Evolutionary conservation across 805 yeast genomes (phyloP).

Genomic region (Yarrowia osloensis): DNA sequence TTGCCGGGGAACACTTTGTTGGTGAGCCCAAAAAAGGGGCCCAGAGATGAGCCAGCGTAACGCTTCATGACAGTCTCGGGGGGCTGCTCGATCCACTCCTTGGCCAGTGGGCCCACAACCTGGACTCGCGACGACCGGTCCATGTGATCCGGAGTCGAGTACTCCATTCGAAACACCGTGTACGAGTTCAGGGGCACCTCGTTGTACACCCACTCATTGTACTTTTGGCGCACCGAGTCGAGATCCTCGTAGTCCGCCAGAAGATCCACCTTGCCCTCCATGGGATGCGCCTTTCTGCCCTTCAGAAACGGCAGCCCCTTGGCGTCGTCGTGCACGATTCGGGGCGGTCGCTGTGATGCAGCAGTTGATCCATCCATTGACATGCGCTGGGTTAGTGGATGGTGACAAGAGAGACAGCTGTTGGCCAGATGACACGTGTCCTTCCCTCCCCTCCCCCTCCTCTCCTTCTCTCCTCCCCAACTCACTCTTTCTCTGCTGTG

Average conservation of each 20-base stretch:
- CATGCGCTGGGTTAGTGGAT: constrained; percentile 5
- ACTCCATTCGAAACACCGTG: constrained; percentile 42
- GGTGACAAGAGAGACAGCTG: no score
- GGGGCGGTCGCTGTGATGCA: neutral
- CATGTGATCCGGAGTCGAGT: constrained; percentile 38
- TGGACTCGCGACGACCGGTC: constrained; percentile 40
- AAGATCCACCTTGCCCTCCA: constrained; percentile 17
- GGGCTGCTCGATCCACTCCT: constrained; percentile 34
- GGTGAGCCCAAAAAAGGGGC: constrained; percentile 7
- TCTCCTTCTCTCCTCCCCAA: neutral
- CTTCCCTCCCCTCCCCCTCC: no score
- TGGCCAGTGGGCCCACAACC: constrained; percentile 43
- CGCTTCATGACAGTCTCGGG: constrained; percentile 12
- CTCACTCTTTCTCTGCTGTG: neutral
- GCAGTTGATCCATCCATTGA: constrained; percentile 25
- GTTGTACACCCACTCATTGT: constrained; percentile 2
- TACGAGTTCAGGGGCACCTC: constrained; percentile 36
- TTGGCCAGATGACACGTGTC: no score
- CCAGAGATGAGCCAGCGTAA: constrained; percentile 13
- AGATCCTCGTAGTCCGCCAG: constrained; percentile 10
- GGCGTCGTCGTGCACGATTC: neutral
- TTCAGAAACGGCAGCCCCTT: constrained; percentile 12
- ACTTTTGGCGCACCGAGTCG: constrained; percentile 2
- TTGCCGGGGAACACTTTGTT: neutral
- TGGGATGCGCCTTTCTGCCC: constrained; percentile 7